phyloP scores from a whole-genome alignment of 148 eudicot species.

The Bassia scoparia region DNA sequence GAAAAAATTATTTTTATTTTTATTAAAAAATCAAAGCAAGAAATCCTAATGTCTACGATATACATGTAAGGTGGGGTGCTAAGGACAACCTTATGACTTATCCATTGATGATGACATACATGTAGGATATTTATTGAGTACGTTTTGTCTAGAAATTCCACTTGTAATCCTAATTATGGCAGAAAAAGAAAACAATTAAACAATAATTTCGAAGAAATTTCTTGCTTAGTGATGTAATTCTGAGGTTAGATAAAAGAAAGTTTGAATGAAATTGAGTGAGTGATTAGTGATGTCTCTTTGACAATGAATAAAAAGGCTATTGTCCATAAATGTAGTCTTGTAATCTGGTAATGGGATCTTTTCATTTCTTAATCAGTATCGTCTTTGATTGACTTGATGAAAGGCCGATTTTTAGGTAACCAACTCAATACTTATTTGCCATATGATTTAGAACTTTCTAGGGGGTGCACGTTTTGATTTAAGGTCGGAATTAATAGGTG shows the following conservation, averaged over 20 bases:
- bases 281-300: slow-evolving; percentile 21
- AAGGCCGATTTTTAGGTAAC: background rate
- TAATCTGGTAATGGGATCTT: slow-evolving; percentile 8
- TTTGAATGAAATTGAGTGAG: slow-evolving; percentile 1
- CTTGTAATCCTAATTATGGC: slow-evolving; percentile 20
- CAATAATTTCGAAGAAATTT: too few relatives aligned
- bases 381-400: slow-evolving; percentile 4
- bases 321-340: background rate
- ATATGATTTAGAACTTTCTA: background rate
- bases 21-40: background rate
- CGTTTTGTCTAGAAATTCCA: slow-evolving; percentile 11
- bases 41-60: slow-evolving; percentile 15
- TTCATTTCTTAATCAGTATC: background rate
- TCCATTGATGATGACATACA: slow-evolving; percentile 17
- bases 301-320: slow-evolving; percentile 3
- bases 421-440: background rate
- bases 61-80: slow-evolving; percentile 12
- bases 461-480: background rate
- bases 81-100: slow-evolving; percentile 23
- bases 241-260: slow-evolving; percentile 12
- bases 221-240: background rate
- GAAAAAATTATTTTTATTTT: background rate
- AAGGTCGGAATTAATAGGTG: background rate
- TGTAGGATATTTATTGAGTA: slow-evolving; percentile 5
- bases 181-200: background rate